Evolutionary conservation across 257 asterid genomes (phyloP).

Genomic region (Perilla frutescens): DNA sequence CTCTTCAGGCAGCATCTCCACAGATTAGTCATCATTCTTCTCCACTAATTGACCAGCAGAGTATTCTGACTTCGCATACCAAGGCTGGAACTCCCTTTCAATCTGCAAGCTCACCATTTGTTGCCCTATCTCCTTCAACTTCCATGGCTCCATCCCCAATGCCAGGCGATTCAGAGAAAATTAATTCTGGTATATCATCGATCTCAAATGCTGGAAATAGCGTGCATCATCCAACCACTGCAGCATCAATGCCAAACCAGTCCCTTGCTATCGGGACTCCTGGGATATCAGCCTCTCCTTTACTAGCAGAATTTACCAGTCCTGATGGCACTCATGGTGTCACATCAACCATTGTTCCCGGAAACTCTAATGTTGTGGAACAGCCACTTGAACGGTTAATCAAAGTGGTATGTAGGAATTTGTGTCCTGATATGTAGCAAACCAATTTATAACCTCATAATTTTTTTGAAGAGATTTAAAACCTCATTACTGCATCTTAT

Average conservation of each 20-base stretch:
- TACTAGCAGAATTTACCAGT: conserved; percentile 85
- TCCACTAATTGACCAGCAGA: conserved; percentile 88
- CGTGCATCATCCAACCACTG: conserved; percentile 58
- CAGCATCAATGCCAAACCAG: conserved; percentile 67
- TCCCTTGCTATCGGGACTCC: conserved; percentile 96
- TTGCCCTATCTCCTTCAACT: conserved; percentile 88
- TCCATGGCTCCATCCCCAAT: conserved; percentile 93
- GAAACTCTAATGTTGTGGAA: conserved; percentile 65
- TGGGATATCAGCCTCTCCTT: conserved; percentile 96
- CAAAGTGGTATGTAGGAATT: conserved; percentile 61
- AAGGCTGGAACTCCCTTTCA: conserved; percentile 89
- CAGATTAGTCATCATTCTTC: conserved; percentile 83
- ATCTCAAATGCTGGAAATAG: conserved; percentile 68
- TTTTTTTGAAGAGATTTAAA: background rate
- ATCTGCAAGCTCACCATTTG: conserved; percentile 81
- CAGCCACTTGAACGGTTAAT: conserved; percentile 85
- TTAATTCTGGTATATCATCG: conserved; percentile 61
- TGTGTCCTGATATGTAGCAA: conserved; percentile 23
- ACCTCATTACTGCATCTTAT: conserved; percentile 5
- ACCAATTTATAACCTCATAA: background rate
- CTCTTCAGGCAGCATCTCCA: conserved; percentile 79
- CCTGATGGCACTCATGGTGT: conserved; percentile 81
- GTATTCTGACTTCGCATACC: conserved; percentile 57
- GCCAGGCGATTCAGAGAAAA: conserved; percentile 89
- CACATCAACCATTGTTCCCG: conserved; percentile 61